Base-by-base conservation (phyloP, 768 basidiomycete species). In the Gloeopeniophorella convolvens region DNA sequence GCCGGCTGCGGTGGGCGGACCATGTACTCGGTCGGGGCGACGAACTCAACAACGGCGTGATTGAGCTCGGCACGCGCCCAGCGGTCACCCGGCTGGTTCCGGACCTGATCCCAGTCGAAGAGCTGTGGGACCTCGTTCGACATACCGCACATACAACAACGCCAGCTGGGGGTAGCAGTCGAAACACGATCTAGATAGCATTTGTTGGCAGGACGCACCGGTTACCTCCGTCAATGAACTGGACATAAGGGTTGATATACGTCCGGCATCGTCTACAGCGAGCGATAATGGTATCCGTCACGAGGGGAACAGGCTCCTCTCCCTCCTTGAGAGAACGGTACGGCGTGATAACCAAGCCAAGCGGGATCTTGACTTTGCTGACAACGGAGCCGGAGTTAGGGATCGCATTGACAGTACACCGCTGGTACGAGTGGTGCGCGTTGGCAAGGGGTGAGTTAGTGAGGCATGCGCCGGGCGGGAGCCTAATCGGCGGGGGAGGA, bases 21-120 rank as follows among this genome's bases (percentile, higher is more conserved):
- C 96, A 98, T 98, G 68, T 99, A 99, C 70, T 99, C 96, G 0
- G 93, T 95, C 5, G 96, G 94, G 1, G 96, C 96, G 45, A 99
- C 89, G 63, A 83, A 99, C 66, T 99, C 96, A 43, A 99, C 90
- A n/a, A 85, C 88, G 30, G 85, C 80, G 64, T 89, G 82, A 61
- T 96, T 98, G 45, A 99, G 76, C 70, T 99, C 96, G 1, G 89
- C 82, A 54, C 96, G 83, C 23, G 79, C 72, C 94, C 96, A 99
- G 48, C 96, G 73, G 68, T 99, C 96, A 11, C 90, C 94, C 26
- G 93, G 94, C 66, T 91, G 87, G 63, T 95, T 96, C 56, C 80
- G 82, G 45, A 76, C 79, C 67, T 93, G 89, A 65, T 99, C 91
- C 96, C 96, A 99, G 65, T 99, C 96, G 64, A 98, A 98, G 44